Percentiles rank a stretch among this genome's conserved stretches.
These are phyloP conservation scores for Alternaria hordeiaustralica DNA, from an alignment of 2,329 filamentous ascomycete genomes.

Conservation along the genomic window DNA sequence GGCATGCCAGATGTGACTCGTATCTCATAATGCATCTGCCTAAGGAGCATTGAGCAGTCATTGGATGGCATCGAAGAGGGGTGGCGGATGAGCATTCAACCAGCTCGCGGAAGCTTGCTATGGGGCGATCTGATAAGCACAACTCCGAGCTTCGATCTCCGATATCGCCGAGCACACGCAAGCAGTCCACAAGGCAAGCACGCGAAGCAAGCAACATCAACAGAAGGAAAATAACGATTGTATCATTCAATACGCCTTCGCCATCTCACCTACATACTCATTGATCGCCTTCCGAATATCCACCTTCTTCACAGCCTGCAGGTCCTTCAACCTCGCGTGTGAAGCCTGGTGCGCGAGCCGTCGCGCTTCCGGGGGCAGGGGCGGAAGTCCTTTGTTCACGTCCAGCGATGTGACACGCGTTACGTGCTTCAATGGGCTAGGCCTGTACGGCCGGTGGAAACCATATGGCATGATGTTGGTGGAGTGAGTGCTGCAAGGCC, in stretches of 20 bases:
- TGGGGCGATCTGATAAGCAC: background rate
- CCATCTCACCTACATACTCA: background rate
- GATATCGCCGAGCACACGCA: conserved; percentile 14
- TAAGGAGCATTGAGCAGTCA: background rate
- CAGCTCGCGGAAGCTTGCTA: background rate
- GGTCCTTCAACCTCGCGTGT: background rate
- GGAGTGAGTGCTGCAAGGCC: background rate
- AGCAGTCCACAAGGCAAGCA: background rate
- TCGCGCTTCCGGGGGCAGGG: conserved; percentile 8
- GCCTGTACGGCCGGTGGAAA: conserved; percentile 9
- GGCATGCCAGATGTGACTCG: background rate
- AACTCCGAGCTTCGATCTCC: conserved; percentile 15
- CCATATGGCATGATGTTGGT: background rate
- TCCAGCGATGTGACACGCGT: background rate
- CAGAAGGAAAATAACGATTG: background rate
- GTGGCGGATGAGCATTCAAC: conserved; percentile 10
- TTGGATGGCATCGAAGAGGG: background rate
- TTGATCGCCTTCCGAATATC: background rate
- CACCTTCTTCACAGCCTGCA: background rate
- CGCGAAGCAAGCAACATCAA: background rate
- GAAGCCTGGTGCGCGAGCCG: background rate
- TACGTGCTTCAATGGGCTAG: conserved; percentile 3
- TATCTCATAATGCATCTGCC: conserved; percentile 2
- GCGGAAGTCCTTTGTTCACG: conserved; percentile 15
- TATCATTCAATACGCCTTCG: background rate